Evolutionary conservation across 805 yeast genomes (phyloP), one percentile per base, ranked within the genome.

Genomic region (Danielia oregonensis): DNA sequence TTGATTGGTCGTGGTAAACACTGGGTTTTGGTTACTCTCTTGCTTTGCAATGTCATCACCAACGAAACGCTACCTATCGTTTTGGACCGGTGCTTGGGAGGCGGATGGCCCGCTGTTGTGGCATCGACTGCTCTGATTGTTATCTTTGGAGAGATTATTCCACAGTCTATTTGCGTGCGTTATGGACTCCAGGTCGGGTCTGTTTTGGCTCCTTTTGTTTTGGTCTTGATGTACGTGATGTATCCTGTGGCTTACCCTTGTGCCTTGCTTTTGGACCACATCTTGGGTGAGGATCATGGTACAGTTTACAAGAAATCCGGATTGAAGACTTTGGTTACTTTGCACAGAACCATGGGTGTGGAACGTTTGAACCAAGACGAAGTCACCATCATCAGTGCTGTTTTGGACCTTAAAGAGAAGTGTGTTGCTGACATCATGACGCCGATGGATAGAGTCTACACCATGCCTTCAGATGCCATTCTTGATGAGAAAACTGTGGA

Each of bases 51-150:
- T 52, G 97, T 89, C 30, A 86, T 89, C 55, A 89, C 97, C 29
- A 89, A 89, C 57, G 97, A 91, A 59, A 82, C 96, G 2, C 70
- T 91, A 40, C 98, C 98, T 1, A 91, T 91, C 48, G 95, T 91
- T 15, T 71, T 93, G 39, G 97, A 91, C 57, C 73, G 94, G 36
- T 83, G 91, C 49, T 73, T 93, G 10, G 97, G 97, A 30, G 97
- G 97, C 27, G 98, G 98, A 1, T 83, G 95, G 84, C 89, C 93
- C 10, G 98, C 98, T 0, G 96, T 91, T 24, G 86, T 88, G 10
- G 74, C 88, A 9, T 82, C 97, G n/a, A 89, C 98, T 0, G 89
- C 84, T 3, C 76, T 89, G 17, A 91, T 91, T 54, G 97, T 91
- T 32, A 74, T 91, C 9, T 91, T 91, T 61, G 98, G 98, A 41